Conservation (phyloP, 352 stramenopile genomes). For the Pythium plurisporium region DNA sequence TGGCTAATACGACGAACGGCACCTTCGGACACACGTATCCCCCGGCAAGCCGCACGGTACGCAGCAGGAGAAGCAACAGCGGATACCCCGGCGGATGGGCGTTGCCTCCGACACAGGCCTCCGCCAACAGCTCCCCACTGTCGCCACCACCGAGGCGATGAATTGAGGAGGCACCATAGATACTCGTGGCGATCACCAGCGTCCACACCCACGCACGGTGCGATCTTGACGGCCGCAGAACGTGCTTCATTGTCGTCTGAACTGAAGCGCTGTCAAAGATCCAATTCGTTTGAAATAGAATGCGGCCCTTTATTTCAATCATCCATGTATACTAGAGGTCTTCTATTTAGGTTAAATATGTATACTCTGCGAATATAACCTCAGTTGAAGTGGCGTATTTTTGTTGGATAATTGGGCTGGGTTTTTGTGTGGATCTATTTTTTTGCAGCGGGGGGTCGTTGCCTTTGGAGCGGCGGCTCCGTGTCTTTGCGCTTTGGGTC, state of each 20-base stretch:
- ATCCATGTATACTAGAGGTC: constrained; percentile 24
- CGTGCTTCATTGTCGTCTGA: too few species aligned
- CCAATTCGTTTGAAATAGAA: constrained; percentile 89
- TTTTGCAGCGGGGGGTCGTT: not conserved
- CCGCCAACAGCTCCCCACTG: constrained; percentile 86
- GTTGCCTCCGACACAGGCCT: constrained; percentile 87
- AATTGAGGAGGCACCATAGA: constrained; percentile 21
- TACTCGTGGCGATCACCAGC: constrained; percentile 9
- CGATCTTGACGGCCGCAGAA: too few species aligned
- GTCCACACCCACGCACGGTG: constrained; percentile 27
- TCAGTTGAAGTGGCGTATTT: constrained; percentile 2
- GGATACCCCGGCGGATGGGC: constrained; percentile 92
- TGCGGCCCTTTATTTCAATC: constrained; percentile 36
- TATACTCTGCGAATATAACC: constrained; percentile 2
- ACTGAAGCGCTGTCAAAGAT: constrained; percentile 28
- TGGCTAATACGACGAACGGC: constrained; percentile 33
- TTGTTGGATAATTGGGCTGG: too few species aligned
- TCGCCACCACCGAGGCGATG: constrained; percentile 58
- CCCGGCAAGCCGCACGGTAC: constrained; percentile 8
- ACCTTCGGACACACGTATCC: constrained; percentile 3
- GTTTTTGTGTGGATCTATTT: constrained; percentile 2
- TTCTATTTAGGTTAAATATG: constrained; percentile 1
- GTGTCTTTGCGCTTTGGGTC: constrained; percentile 11
- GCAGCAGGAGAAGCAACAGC: constrained; percentile 76
- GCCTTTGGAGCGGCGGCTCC: constrained; percentile 3